Base-by-base conservation (phyloP, 2,329 filamentous ascomycete genomes). In the Fusarium sp. region DNA sequence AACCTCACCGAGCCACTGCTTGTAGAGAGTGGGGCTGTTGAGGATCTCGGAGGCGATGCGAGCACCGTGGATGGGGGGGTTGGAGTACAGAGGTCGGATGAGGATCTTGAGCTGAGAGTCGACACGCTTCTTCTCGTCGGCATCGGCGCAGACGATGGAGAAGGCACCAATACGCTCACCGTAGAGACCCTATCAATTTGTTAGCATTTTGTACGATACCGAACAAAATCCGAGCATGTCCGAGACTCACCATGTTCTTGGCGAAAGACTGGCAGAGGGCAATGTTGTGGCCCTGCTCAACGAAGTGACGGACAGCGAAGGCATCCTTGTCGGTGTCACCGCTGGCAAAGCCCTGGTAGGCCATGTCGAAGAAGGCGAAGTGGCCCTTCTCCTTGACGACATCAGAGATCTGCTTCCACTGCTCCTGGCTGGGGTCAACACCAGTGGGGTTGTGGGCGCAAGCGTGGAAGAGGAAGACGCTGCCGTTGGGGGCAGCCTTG, bases 51-150 rank as follows among this genome's bases (percentile, higher is more conserved):
- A 92, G 69, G 96, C 96, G 81, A 99, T 94, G 81, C 96, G 95
- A 65, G 96, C 96, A 79, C 96, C 96, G 89, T 98, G 95, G 77
- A 98, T 91, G 67, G 96, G 96, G 47, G 96, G 96, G 91, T 98
- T 99, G 74, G 96, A 98, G 93, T 98, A 98, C 81, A 98, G 86
- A 73, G 96, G 96, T 76, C 96, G 95, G 77, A 98, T 94, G 78
- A 99, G 90, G 82, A 98, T 98, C 91, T 98, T 98, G 90, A 99
- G 88, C 88, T 99, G 96, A 35, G 95, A 98, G 84, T 98, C 96
- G 80, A 99, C 91, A 75, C 94, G 94, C 88, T 95, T 95, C 90
- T 95, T 96, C 90, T 98, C 96, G 77, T 95, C 95, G 74, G 92
- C 89, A 47, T 93, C 92, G 77, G 92, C 92, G 82, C 93, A 93